Base-by-base conservation (phyloP, 225 moss, liverwort and hornwort genomes). In the Ulota crispa region DNA sequence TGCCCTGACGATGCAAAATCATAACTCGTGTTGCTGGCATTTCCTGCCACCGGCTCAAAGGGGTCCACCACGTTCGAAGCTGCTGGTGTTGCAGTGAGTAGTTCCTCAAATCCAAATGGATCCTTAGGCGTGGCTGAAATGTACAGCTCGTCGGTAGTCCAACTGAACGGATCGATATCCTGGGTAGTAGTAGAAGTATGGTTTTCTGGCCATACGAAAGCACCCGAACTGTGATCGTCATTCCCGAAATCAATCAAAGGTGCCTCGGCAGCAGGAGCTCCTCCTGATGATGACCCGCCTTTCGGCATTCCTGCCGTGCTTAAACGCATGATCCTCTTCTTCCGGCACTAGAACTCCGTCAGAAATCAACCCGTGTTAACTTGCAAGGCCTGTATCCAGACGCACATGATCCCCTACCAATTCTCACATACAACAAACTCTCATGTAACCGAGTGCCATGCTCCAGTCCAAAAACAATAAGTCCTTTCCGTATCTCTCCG, bases 191-290 rank as follows among this genome's bases (percentile, higher is more conserved):
- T 34, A 42, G 81, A 26, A 24, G 66, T 65, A 59, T 20, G 73
- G 3, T 61, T 26, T 12, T 30, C 36, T 27, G 78, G 42, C 75
- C 69, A 80, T 70, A 47, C 67, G 15, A 52, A 70, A 34, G 75
- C n/a, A 52, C 84, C 80, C 11, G 73, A 50, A 73, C 54, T 81
- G 26, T 73, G 79, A 70, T 80, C 88, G 68, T 88, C 88, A 56
- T 16, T 75, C 60, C 90, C 90, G 34, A 90, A 86, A 88, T 90
- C 90, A 75, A 90, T 90, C 84, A 90, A 83, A 8, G 84, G 88
- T 9, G 82, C 60, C 37, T 79, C 84, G 37, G 68, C 60, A 60
- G 87, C 65, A 43, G 85, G 50, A 59, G 61, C 54, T 41, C 62
- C 78, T 63, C 79, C 71, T 60, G 86, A 80, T 27, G 86, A 80